Conservation (phyloP, 306 rosid genomes). For the Glycine latifolia region DNA sequence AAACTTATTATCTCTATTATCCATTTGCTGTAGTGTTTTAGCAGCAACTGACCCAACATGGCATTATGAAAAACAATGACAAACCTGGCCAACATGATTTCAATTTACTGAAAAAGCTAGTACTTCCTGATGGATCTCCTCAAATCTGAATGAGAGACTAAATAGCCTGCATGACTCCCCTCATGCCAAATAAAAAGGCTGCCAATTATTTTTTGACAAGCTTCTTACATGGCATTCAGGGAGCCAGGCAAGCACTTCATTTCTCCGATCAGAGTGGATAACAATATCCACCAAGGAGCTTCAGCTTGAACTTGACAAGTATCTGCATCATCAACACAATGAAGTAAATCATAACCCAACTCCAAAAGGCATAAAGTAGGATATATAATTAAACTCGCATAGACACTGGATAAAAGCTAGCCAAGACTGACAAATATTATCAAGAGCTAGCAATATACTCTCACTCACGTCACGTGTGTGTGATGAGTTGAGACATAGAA, state of each 20-base stretch:
- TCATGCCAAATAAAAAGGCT: background rate
- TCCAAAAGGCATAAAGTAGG: background rate
- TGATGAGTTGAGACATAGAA: background rate
- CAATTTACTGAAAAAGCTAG: constrained; percentile 32
- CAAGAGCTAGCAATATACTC: background rate
- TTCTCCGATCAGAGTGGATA: too few relatives aligned
- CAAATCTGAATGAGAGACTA: background rate
- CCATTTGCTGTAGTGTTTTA: constrained; percentile 31
- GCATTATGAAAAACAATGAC: constrained; percentile 34
- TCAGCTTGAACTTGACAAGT: constrained; percentile 4
- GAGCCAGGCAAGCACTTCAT: too few relatives aligned
- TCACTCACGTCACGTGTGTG: background rate
- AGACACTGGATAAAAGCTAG: background rate
- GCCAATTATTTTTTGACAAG: background rate
- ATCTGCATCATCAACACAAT: constrained; percentile 41
- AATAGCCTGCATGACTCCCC: background rate
- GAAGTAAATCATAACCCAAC: background rate
- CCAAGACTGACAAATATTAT: background rate
- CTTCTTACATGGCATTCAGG: too few relatives aligned
- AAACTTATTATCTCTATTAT: background rate
- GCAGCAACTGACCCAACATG: constrained; percentile 17
- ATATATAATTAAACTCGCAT: background rate
- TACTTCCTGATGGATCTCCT: background rate
- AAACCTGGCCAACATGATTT: constrained; percentile 37
- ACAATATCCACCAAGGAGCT: background rate